These are phyloP conservation scores for Annulohypoxylon nitens DNA, from an alignment of 495 filamentous ascomycete genomes.

Conservation along the genomic window DNA sequence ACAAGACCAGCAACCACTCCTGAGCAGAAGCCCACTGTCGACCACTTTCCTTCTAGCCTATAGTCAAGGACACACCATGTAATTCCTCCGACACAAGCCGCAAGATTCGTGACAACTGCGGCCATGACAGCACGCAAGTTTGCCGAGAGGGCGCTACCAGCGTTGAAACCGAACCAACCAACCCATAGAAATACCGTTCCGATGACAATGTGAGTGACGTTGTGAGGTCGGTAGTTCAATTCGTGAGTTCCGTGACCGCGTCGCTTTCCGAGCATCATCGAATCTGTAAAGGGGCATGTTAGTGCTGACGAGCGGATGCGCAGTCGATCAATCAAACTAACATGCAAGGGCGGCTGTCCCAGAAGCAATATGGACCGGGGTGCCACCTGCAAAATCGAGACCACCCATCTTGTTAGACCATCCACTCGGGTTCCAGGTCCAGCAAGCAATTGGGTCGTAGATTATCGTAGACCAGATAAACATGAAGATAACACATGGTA, in stretches of 20 bases:
- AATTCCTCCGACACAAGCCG: slow-evolving; percentile 88
- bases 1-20: slow-evolving; percentile 94
- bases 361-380: slow-evolving; percentile 94
- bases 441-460: slow-evolving; percentile 96
- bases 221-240: slow-evolving; percentile 96
- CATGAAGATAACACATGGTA: slow-evolving; percentile 94
- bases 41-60: slow-evolving; percentile 94
- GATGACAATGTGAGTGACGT: slow-evolving; percentile 96
- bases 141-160: slow-evolving; percentile 87
- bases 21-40: slow-evolving; percentile 95
- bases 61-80: slow-evolving; percentile 98
- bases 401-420: slow-evolving; percentile 89
- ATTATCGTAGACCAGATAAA: slow-evolving; percentile 96
- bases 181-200: slow-evolving; percentile 99
- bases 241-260: slow-evolving; percentile 88
- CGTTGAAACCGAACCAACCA: slow-evolving; percentile 99
- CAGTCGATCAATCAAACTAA: slow-evolving; percentile 55
- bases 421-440: slow-evolving; percentile 93
- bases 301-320: slow-evolving; percentile 58
- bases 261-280: slow-evolving; percentile 90
- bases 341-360: slow-evolving; percentile 88
- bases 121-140: slow-evolving; percentile 90
- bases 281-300: slow-evolving; percentile 64
- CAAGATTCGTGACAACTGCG: slow-evolving; percentile 76
- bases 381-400: slow-evolving; percentile 95